Evolutionary conservation across 352 stramenopile species (phyloP).

Genomic region (Globisporangium cylindrosporum): DNA sequence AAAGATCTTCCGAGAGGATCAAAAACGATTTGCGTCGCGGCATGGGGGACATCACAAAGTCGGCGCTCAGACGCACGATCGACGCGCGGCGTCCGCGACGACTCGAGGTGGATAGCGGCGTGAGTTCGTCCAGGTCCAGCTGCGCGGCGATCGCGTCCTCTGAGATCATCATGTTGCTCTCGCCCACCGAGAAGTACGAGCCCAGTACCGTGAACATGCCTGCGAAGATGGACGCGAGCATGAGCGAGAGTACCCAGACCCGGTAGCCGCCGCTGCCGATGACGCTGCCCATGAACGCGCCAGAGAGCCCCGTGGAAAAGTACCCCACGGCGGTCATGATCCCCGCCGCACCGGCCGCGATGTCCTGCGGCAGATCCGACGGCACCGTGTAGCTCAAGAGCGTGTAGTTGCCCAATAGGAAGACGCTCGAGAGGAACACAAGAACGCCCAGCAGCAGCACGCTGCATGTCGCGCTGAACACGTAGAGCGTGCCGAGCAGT

Average conservation of each 20-base stretch:
- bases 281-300: constrained; percentile 59
- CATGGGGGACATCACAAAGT: constrained; percentile 38
- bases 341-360: constrained; percentile 55
- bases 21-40: constrained; percentile 12
- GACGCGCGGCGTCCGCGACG: constrained; percentile 29
- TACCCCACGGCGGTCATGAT: constrained; percentile 70
- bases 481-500: constrained; percentile 55
- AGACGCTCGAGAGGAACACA: constrained; percentile 66
- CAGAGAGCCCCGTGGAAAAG: constrained; percentile 65
- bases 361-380: constrained; percentile 67
- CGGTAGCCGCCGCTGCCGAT: constrained; percentile 52
- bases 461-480: constrained; percentile 50
- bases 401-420: constrained; percentile 74
- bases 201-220: constrained; percentile 61
- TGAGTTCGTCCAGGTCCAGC: constrained; percentile 29
- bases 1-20: background rate
- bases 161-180: constrained; percentile 24
- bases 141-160: constrained; percentile 20
- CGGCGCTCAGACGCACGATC: constrained; percentile 33
- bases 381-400: constrained; percentile 73
- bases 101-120: constrained; percentile 34
- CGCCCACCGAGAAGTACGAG: constrained; percentile 45
- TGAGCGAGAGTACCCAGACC: constrained; percentile 58
- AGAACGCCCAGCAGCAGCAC: constrained; percentile 46
- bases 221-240: constrained; percentile 50